Percentiles rank a stretch among this genome's conserved stretches.
phyloP scores from a whole-genome alignment of 225 moss, liverwort and hornwort genomes.

The Climacium dendroides region DNA sequence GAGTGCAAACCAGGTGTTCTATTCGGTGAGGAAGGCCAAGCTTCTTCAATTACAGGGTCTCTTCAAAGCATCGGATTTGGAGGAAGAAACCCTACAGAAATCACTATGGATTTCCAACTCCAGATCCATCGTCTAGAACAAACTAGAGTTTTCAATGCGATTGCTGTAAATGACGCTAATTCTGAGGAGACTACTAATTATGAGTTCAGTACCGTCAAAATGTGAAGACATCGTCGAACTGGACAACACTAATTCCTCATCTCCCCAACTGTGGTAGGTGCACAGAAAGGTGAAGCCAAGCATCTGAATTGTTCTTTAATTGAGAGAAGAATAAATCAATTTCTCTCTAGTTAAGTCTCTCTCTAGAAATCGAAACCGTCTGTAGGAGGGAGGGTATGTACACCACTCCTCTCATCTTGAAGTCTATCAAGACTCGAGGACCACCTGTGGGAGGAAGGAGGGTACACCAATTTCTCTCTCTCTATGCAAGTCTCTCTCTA shows the following conservation, averaged over 20 bases:
- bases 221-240: background rate
- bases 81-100: background rate
- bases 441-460: background rate
- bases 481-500: background rate
- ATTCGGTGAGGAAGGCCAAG: background rate
- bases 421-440: background rate
- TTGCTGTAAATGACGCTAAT: background rate
- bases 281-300: background rate
- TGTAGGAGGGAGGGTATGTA: background rate
- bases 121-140: background rate
- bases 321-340: background rate
- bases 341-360: background rate
- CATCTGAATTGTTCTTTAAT: too few species aligned
- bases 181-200: background rate
- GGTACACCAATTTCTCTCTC: background rate
- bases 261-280: background rate
- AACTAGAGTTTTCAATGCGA: background rate
- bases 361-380: background rate
- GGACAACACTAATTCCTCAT: background rate
- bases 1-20: background rate
- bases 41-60: background rate
- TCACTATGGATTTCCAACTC: background rate
- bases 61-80: background rate
- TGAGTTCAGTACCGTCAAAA: background rate
- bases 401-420: background rate